Conservation (phyloP, 2,329 filamentous ascomycete genomes). For the Phoma sp. region DNA sequence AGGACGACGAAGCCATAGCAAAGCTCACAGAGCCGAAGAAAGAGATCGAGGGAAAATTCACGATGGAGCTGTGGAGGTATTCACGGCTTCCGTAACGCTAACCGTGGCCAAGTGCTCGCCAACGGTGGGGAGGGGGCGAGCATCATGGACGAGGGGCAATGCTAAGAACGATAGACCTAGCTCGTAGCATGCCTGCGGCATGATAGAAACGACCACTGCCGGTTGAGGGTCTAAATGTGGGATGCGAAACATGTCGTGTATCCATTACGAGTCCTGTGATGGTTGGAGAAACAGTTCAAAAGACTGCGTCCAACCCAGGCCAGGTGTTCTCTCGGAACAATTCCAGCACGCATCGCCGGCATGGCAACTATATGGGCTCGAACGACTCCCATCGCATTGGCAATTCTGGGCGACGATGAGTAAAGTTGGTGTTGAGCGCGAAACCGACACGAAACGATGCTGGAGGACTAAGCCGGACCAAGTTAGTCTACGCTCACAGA, state of each 20-base stretch:
- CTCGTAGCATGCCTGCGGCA: constrained; percentile 30
- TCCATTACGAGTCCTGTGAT: constrained; percentile 8
- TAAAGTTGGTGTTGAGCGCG: constrained; percentile 8
- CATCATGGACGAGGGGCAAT: constrained; percentile 15
- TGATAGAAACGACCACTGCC: constrained; percentile 26
- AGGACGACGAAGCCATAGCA: constrained; percentile 2
- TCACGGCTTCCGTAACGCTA: constrained; percentile 8
- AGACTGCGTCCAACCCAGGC: neutral
- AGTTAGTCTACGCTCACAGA: neutral
- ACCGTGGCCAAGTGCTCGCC: constrained; percentile 15
- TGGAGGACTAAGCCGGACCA: neutral
- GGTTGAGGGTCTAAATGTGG: constrained; percentile 14
- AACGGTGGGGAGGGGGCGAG: constrained; percentile 10
- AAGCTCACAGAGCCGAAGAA: constrained; percentile 12
- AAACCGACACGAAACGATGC: constrained; percentile 19
- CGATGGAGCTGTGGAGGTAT: neutral
- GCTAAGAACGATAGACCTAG: constrained; percentile 21
- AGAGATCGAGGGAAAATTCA: neutral
- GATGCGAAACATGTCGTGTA: constrained; percentile 25
- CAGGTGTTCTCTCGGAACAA: neutral
- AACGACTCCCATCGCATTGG: neutral
- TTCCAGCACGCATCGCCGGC: too few species aligned
- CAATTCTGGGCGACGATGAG: neutral
- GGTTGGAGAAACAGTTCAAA: constrained; percentile 1
- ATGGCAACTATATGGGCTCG: too few species aligned